Evolutionary conservation across 2,329 filamentous ascomycete species (phyloP).

Genomic region (Basipetospora chlamydospora): DNA sequence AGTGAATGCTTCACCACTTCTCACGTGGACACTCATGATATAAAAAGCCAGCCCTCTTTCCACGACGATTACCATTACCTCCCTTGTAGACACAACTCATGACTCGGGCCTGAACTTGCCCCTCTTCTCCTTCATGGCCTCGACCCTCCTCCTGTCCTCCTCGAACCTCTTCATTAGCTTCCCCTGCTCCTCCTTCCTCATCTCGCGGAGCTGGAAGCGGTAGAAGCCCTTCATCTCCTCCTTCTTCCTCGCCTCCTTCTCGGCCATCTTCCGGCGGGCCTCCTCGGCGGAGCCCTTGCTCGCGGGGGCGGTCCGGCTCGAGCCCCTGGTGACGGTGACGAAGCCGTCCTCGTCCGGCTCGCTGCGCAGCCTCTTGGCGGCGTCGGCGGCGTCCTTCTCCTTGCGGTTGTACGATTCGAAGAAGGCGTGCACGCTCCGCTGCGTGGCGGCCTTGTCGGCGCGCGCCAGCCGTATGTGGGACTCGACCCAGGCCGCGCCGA

Average conservation of each 20-base stretch:
- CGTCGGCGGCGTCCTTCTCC: constrained; percentile 48
- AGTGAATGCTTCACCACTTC: too few relatives aligned
- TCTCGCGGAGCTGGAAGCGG: constrained; percentile 67
- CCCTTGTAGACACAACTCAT: too few relatives aligned
- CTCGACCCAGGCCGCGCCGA: constrained; percentile 46
- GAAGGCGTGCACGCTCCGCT: constrained; percentile 67
- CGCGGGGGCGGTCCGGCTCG: constrained; percentile 58
- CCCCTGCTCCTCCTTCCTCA: constrained; percentile 59
- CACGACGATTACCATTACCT: too few relatives aligned
- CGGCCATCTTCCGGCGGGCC: constrained; percentile 41
- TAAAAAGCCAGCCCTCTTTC: too few relatives aligned
- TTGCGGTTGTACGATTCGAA: constrained; percentile 68
- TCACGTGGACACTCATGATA: too few relatives aligned
- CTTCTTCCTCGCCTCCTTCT: constrained; percentile 48
- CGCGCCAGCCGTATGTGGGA: constrained; percentile 58
- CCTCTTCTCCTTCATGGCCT: constrained; percentile 54
- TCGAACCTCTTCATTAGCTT: constrained; percentile 58
- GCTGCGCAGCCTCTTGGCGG: constrained; percentile 51
- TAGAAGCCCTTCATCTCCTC: constrained; percentile 62
- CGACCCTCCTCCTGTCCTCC: constrained; percentile 57
- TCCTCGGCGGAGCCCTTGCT: constrained; percentile 56
- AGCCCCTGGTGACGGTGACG: constrained; percentile 74
- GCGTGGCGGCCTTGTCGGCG: constrained; percentile 51
- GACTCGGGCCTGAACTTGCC: constrained; percentile 44
- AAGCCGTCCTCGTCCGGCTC: constrained; percentile 93